These are phyloP conservation scores for Phymatotrichopsis omnivora DNA, from an alignment of 2,329 filamentous ascomycete species.

Conservation along the genomic window DNA sequence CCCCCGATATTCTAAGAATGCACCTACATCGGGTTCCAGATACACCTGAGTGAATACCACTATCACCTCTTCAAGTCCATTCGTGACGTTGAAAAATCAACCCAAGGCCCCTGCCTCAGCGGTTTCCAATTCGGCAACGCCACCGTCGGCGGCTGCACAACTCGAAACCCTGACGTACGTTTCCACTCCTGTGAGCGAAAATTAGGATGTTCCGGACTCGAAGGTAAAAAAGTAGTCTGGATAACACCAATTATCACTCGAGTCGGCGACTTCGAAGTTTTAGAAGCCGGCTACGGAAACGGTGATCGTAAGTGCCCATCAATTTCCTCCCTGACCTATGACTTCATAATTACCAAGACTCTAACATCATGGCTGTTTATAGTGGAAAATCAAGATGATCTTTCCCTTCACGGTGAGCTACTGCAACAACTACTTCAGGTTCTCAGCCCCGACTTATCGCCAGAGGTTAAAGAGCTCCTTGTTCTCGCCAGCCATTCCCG, in stretches of 20 bases:
- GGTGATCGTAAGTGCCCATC: constrained; percentile 41
- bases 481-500: constrained; percentile 25
- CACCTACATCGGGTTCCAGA: constrained; percentile 37
- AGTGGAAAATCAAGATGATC: constrained; percentile 26
- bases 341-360: neutral
- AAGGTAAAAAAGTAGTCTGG: constrained; percentile 49
- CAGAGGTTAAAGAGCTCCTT: constrained; percentile 29
- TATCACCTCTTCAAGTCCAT: constrained; percentile 60
- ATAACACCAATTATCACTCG: constrained; percentile 71
- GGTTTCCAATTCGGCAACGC: constrained; percentile 65
- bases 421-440: constrained; percentile 21
- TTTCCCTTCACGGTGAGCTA: constrained; percentile 21
- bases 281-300: constrained; percentile 67
- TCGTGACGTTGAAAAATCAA: constrained; percentile 38
- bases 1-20: constrained; percentile 19
- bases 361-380: neutral
- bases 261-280: constrained; percentile 50
- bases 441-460: constrained; percentile 16
- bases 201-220: constrained; percentile 37
- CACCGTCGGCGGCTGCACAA: constrained; percentile 60
- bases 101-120: constrained; percentile 43
- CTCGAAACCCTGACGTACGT: constrained; percentile 49
- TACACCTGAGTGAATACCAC: constrained; percentile 80
- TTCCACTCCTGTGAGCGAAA: constrained; percentile 82
- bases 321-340: neutral